A percentile compares a stretch with the other conserved stretches of the same genome.
Conservation (phyloP, 163 green algal species). For the Coccomyxa subellipsoidea region DNA sequence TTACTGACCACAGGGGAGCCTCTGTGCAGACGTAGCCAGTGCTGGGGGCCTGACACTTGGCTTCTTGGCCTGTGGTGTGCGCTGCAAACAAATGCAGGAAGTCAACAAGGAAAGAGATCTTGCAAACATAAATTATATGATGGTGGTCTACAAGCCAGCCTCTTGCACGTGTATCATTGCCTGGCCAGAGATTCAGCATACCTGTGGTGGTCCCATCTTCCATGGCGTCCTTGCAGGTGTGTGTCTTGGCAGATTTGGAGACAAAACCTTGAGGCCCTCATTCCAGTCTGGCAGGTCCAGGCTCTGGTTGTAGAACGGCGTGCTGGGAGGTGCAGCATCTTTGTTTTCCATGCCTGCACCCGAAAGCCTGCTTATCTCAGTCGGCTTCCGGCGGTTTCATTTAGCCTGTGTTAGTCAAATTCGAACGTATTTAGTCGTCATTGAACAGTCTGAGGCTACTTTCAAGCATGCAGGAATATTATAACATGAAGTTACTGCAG, state of each 20-base stretch:
- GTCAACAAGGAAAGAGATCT: too few species aligned
- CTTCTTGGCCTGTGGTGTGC: constrained; percentile 17
- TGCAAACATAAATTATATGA: too few species aligned
- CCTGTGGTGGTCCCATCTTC: not conserved
- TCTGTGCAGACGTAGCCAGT: not conserved
- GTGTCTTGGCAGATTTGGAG: not conserved
- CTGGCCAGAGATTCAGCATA: too few species aligned
- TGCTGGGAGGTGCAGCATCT: not conserved
- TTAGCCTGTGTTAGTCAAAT: too few species aligned
- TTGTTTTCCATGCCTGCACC: not conserved
- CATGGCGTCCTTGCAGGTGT: not conserved
- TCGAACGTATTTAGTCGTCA: too few species aligned
- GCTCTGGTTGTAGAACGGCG: not conserved
- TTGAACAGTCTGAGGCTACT: too few species aligned
- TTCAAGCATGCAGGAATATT: too few species aligned
- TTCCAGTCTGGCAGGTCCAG: constrained; percentile 14
- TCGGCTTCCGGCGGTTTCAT: too few species aligned
- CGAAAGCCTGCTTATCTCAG: not conserved
- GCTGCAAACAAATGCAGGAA: constrained; percentile 1
- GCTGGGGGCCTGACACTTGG: constrained; percentile 1
- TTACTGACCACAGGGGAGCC: not conserved
- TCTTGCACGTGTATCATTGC: too few species aligned
- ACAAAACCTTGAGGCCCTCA: constrained; percentile 14
- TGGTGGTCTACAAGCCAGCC: too few species aligned
- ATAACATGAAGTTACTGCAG: too few species aligned